Evolutionary conservation across 2,329 filamentous ascomycete species (phyloP).

Genomic region (Grosmannia serpens): DNA sequence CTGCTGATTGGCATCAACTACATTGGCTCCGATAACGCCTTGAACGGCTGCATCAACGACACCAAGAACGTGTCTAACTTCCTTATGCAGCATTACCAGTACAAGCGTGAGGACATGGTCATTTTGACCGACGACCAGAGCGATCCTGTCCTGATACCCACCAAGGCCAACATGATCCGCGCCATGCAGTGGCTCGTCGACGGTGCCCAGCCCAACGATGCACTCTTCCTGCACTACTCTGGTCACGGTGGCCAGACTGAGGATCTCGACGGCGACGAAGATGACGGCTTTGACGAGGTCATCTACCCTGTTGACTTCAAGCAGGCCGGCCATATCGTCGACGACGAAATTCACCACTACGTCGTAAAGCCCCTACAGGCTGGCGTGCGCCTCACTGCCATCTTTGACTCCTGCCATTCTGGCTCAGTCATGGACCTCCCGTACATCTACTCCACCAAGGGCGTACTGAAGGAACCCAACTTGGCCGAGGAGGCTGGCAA

Average conservation of each 20-base stretch:
- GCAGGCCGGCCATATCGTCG: conserved; percentile 55
- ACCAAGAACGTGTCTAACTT: conserved; percentile 66
- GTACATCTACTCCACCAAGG: conserved; percentile 71
- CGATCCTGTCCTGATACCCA: conserved; percentile 58
- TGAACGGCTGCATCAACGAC: conserved; percentile 71
- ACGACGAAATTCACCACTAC: conserved; percentile 67
- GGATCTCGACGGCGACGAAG: conserved; percentile 64
- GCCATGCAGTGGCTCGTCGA: conserved; percentile 68
- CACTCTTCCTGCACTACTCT: conserved; percentile 68
- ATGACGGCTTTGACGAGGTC: conserved; percentile 67
- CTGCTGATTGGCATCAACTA: conserved; percentile 75
- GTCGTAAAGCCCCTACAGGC: conserved; percentile 67
- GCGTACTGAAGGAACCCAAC: conserved; percentile 71
- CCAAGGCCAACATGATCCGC: conserved; percentile 62
- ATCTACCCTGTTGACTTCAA: conserved; percentile 70
- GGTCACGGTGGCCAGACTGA: conserved; percentile 67
- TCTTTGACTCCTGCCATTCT: conserved; percentile 74
- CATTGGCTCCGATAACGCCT: conserved; percentile 59
- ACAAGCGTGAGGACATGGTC: conserved; percentile 71
- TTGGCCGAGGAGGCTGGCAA: conserved; percentile 68
- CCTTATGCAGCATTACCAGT: conserved; percentile 54
- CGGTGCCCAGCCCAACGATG: conserved; percentile 61
- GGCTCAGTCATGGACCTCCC: conserved; percentile 67
- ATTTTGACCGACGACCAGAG: conserved; percentile 64
- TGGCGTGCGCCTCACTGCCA: conserved; percentile 74